Evolutionary conservation across 2,329 filamentous ascomycete species (phyloP), one percentile per base, ranked within the genome.

Genomic region (Aureobasidium sp.): DNA sequence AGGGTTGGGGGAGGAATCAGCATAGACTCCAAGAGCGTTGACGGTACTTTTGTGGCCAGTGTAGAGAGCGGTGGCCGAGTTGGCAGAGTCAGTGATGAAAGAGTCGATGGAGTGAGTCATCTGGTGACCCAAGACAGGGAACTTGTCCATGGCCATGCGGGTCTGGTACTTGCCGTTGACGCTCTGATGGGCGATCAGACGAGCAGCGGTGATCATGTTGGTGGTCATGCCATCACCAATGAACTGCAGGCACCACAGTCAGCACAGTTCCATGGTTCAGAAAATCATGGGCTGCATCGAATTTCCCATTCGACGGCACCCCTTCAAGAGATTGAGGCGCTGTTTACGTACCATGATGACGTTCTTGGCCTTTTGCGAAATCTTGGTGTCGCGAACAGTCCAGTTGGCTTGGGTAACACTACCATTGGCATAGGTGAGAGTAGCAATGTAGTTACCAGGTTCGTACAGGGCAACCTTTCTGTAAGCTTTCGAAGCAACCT

Each of bases 21-120:
- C 88, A 63, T 94, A 92, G 36, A 93, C 87, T 74, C 87, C 88
- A 75, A 94, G 83, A 32, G 88, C 88, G 69, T 94, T 92, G 66
- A 93, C 89, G 0, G 85, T 88, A 69, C 84, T 88, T 81, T 94
- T 94, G 78, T 94, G 90, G 37, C 90, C 90, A 29, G 83, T 85
- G 77, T 93, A 94, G 21, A 94, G 79, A 16, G 90, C 88, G 47
- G 87, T 90, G 4, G 90, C 90, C 5, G 87, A 91, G 76, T 94
- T 94, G 75, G 90, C 90, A 64, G 87, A 90, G 73, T 94, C 90
- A 41, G 90, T 94, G 71, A 94, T 93, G 79, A 89, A 93, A 54
- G 81, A 85, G 76, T 93, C 89, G 70, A 94, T 84, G 1, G 89
- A 92, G 75, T 93, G 89, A 11, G 90, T 92, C 82, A 94, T 93